phyloP scores from a whole-genome alignment of 2,329 filamentous ascomycete genomes.

The Nakataea oryzae region DNA sequence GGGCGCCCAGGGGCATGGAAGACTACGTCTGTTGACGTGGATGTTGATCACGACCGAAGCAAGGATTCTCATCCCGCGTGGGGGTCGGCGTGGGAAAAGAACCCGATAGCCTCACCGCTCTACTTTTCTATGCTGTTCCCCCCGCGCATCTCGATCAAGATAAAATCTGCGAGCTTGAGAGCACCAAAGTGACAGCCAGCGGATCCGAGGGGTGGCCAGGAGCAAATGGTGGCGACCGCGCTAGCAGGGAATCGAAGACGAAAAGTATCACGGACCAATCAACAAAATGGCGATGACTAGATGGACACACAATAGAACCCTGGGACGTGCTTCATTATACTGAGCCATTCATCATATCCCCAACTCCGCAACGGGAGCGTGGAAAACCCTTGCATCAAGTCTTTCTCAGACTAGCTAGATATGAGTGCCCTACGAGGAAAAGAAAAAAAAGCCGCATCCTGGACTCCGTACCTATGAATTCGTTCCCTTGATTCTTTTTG shows the following conservation, averaged over 20 bases:
- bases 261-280: neutral
- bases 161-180: neutral
- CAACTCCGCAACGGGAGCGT: neutral
- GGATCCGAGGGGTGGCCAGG: too few species aligned
- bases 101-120: neutral
- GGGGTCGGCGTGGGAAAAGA: neutral
- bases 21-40: neutral
- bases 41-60: neutral
- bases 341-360: slow-evolving; percentile 2
- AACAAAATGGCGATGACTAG: neutral
- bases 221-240: too few species aligned
- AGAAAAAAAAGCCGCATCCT: slow-evolving; percentile 4
- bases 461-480: slow-evolving; percentile 2
- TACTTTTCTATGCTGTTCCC: neutral
- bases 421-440: neutral
- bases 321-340: slow-evolving; percentile 3
- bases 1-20: too few species aligned
- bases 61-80: neutral
- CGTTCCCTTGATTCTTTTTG: neutral
- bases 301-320: neutral
- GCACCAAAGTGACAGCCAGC: neutral
- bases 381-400: neutral
- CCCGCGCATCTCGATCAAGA: neutral
- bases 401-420: neutral
- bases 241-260: too few species aligned